These are phyloP conservation scores for Dicorynia guianensis DNA, from an alignment of 306 rosid genomes.

Conservation along the genomic window DNA sequence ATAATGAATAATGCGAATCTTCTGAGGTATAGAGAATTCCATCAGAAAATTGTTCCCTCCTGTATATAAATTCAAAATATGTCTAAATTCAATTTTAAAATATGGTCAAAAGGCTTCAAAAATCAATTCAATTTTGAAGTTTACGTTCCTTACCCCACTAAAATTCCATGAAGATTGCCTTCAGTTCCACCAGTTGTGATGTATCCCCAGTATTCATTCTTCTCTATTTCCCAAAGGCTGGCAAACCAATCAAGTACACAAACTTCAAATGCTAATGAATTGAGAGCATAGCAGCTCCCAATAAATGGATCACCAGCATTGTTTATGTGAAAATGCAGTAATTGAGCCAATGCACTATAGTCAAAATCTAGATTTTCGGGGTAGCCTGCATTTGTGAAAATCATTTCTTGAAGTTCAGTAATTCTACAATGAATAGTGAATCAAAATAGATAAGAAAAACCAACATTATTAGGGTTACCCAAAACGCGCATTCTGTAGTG, in stretches of 20 bases:
- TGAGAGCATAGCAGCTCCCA: constrained; percentile 59
- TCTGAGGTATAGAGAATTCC: constrained; percentile 72
- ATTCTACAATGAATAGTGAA: neutral
- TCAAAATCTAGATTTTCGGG: constrained; percentile 69
- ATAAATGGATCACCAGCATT: constrained; percentile 76
- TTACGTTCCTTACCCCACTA: constrained; percentile 59
- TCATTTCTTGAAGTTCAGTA: neutral
- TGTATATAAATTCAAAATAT: constrained; percentile 12
- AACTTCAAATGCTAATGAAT: constrained; percentile 66
- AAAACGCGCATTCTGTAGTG: neutral
- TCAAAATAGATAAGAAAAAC: neutral
- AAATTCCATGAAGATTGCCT: constrained; percentile 78
- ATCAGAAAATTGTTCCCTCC: constrained; percentile 73
- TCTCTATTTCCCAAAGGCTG: constrained; percentile 68
- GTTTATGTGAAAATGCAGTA: constrained; percentile 69
- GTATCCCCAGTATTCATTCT: constrained; percentile 76
- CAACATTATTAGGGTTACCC: neutral
- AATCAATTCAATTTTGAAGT: neutral
- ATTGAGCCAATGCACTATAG: constrained; percentile 55
- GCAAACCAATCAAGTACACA: constrained; percentile 82
- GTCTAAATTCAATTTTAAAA: neutral
- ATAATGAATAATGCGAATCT: constrained; percentile 79
- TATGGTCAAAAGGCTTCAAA: neutral
- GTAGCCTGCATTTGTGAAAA: constrained; percentile 44
- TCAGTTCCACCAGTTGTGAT: constrained; percentile 80